phyloP scores from a whole-genome alignment of 75 land plant species.

The Picea sitchensis region DNA sequence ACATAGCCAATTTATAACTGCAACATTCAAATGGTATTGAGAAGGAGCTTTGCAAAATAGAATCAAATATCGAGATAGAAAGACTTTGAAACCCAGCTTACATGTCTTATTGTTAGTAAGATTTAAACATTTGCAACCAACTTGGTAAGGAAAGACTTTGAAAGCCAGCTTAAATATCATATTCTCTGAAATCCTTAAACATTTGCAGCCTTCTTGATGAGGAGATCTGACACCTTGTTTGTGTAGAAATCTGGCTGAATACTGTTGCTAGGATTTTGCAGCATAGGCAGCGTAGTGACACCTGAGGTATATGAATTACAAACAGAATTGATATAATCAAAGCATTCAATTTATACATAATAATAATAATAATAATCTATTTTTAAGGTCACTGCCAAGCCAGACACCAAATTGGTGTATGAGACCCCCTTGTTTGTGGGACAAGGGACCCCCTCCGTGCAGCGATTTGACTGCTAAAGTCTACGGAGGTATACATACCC shows the following conservation, averaged over 20 bases:
- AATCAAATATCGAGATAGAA: background rate
- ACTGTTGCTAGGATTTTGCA: constrained; percentile 76
- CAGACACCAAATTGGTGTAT: too few species aligned
- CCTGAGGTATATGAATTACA: constrained; percentile 34
- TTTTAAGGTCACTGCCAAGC: too few species aligned
- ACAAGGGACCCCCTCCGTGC: too few species aligned
- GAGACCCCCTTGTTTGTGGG: too few species aligned
- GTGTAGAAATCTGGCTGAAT: constrained; percentile 98
- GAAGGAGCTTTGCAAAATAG: background rate
- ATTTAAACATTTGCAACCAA: too few species aligned
- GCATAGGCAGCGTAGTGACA: constrained; percentile 74
- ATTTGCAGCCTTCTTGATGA: constrained; percentile 65
- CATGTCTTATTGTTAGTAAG: too few species aligned
- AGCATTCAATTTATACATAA: background rate
- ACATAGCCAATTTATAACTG: background rate
- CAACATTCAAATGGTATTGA: background rate
- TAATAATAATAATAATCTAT: background rate
- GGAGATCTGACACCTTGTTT: constrained; percentile 80
- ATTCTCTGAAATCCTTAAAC: constrained; percentile 28
- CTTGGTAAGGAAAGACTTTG: too few species aligned
- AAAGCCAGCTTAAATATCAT: background rate
- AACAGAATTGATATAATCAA: background rate
- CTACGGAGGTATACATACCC: too few species aligned
- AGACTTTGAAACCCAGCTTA: background rate
- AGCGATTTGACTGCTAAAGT: too few species aligned